These are phyloP conservation scores for Proteromonas lacertae DNA, from an alignment of 352 stramenopile species.

Conservation along the genomic window DNA sequence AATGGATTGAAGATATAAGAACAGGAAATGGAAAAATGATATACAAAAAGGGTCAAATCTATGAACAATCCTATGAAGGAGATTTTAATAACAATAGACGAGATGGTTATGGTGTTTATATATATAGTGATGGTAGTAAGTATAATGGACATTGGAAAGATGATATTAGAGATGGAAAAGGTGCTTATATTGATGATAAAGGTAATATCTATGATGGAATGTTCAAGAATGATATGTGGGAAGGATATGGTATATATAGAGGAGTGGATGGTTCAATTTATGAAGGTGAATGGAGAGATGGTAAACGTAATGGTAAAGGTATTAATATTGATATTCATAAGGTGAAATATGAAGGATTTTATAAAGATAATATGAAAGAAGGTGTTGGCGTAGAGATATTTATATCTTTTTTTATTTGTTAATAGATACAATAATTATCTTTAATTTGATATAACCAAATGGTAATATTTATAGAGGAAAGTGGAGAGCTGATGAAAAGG, in stretches of 20 bases:
- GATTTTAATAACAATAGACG: background rate
- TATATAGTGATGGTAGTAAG: background rate
- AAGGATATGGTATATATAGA: too few species aligned
- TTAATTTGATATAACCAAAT: too few species aligned
- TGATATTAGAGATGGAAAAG: background rate
- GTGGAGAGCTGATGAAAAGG: too few species aligned
- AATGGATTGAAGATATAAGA: background rate
- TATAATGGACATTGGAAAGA: background rate
- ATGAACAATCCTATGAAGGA: too few species aligned
- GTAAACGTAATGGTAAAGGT: conserved; percentile 23
- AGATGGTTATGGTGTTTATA: background rate
- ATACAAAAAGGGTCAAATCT: background rate
- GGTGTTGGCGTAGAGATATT: too few species aligned
- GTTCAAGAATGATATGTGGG: too few species aligned
- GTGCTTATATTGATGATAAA: too few species aligned
- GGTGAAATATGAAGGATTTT: background rate
- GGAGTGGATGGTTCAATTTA: conserved; percentile 7
- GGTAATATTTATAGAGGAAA: too few species aligned
- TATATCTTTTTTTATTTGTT: too few species aligned
- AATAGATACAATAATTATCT: too few species aligned
- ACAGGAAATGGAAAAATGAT: background rate
- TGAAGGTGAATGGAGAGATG: conserved; percentile 28
- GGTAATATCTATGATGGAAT: too few species aligned
- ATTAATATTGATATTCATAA: conserved; percentile 1
- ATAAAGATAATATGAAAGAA: background rate